Evolutionary conservation across 2,329 filamentous ascomycete genomes (phyloP), one percentile per base, ranked within the genome.

Genomic region (Apiospora arundinis): DNA sequence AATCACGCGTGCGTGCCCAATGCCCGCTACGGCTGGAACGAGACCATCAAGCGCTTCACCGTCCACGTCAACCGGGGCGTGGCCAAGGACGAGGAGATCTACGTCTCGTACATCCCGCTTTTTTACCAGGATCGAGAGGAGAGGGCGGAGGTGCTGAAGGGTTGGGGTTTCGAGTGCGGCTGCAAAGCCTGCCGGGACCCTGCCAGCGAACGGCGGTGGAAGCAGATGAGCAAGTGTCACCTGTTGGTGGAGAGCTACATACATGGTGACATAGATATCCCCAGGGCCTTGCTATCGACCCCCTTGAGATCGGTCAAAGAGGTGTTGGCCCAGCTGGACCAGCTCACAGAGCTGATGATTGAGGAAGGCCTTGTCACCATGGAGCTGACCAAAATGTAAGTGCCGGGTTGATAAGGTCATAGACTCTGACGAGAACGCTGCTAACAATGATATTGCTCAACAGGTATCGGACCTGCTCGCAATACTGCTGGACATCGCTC

Each of bases 1-100:
- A 71, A 71, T n/a, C 70, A 71, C 67, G 49, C 52, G 0, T 71
- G 70, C 42, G 4, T 66, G 1, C 70, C 70, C 42, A 71, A 71
- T 52, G 67, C 70, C 7, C 56, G 52, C 42, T 69, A 56, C 46
- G 66, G 52, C 0, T 69, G 56, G 48, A 67, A 71, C 49, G 40
- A 63, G 5, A 52, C 21, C 18, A 71, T 71, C 66, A n/a, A 69
- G 28, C 45, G 67, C 25, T n/a, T 32, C 18, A 69, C 42, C 14
- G 70, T 71, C 21, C 66, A 71, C 56, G 70, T 56, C 49, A 45
- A 12, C 65, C 65, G 65, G 7, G 42, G 28, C n/a, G 4, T 67
- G 5, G 65, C 7, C n/a, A 12, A 45, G 65, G 42, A 21, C 42
- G 65, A 67, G 65, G 40, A 67, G 40, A 18, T 67, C 23, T 32